Base-by-base conservation (phyloP, 805 yeast species). In the Lipomyces japonicus region DNA sequence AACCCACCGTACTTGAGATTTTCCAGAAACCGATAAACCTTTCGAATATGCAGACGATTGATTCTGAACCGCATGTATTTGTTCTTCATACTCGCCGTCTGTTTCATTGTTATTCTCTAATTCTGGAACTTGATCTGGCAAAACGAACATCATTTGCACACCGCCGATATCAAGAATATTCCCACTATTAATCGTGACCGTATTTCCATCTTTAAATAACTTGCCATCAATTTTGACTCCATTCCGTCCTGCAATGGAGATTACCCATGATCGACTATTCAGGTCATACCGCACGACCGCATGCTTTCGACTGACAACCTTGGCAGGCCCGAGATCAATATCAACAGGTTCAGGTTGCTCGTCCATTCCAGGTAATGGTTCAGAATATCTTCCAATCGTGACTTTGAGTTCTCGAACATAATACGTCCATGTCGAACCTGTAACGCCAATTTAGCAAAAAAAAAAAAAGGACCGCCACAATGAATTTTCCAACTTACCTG, bases 91-190 rank as follows among this genome's bases (percentile, higher is more conserved):
- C 16, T 44, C 50, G 21, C 34, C 42, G n/a, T 21, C 28, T 24
- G 36, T 39, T 21, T 36, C 42, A 38, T n/a, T 44, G 10, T 39
- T 44, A 19, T 41, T 18, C 4, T 55, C 59, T 25, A 50, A 30
- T 3, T 47, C 60, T 16, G 53, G 53, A 9, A 50, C 53, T 25
- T 55, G 59, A 65, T 90, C 97, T 1, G 99, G 99, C 58, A 93
- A 73, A 34, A 93, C 93, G 65, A 93, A 93, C 95, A 93, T 91
- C 97, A 93, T 93, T 69, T 93, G 97, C 9, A 96, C 89, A 4
- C 97, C 97, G 16, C 97, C 97, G 40, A 93, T 82, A 62, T 93
- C 99, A 50, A 93, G 69, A 16, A 93, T 80, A 37, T 91, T 86
- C n/a, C 98, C 98, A 1, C 95, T 83, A 45, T 77, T 76, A 48